Conservation (phyloP, 2,329 filamentous ascomycete species). For the Aspergillus amoenus region DNA sequence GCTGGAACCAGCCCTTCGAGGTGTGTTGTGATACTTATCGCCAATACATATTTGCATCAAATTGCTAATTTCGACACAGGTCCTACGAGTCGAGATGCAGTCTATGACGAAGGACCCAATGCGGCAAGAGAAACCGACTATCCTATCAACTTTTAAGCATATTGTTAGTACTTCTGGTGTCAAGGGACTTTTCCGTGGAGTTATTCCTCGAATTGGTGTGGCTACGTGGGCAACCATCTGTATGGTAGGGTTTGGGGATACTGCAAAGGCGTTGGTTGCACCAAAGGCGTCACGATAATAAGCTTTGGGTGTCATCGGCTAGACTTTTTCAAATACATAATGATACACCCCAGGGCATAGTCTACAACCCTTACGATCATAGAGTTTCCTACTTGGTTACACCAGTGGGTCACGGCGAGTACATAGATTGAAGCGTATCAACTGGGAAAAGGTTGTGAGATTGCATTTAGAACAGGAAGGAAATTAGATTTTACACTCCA, state of each 20-base stretch:
- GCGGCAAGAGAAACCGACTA: conserved; percentile 7
- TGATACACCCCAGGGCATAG: too few species aligned
- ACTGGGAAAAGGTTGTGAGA: too few species aligned
- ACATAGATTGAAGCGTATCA: too few species aligned
- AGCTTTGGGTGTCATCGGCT: too few species aligned
- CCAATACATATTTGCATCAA: too few species aligned
- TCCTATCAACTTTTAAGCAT: conserved; percentile 7
- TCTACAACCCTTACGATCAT: too few species aligned
- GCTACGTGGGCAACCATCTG: conserved; percentile 19
- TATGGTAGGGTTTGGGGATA: conserved; percentile 21
- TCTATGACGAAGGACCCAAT: conserved; percentile 15
- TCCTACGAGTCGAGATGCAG: conserved; percentile 17
- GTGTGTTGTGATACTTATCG: not conserved
- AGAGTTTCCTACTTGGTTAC: too few species aligned
- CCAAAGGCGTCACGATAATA: not conserved
- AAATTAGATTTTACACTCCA: too few species aligned
- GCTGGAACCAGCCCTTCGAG: conserved; percentile 25
- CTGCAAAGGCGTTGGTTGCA: not conserved
- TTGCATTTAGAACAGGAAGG: too few species aligned
- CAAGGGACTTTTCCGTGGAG: conserved; percentile 17
- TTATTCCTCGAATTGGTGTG: conserved; percentile 19
- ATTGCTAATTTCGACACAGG: not conserved
- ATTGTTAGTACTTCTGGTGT: conserved; percentile 12
- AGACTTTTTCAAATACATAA: too few species aligned
- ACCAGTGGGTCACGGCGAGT: too few species aligned